Percentiles rank a stretch among this genome's conserved stretches.
These are phyloP conservation scores for Pseudocercospora fuligena DNA, from an alignment of 2,329 filamentous ascomycete genomes.

Conservation along the genomic window DNA sequence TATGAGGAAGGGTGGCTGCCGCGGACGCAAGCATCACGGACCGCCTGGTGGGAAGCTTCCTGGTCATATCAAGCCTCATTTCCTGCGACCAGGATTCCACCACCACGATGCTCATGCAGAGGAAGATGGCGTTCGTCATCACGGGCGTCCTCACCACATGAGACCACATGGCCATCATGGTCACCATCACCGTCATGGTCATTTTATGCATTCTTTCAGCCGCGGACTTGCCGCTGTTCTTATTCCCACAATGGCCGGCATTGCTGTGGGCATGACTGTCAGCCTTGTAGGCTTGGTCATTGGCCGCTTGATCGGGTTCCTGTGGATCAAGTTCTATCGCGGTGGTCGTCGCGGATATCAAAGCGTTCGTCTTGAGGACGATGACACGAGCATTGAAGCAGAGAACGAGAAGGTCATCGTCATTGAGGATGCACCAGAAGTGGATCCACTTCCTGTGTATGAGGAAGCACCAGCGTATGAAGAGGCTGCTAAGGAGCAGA, in stretches of 20 bases:
- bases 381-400: slow-evolving; percentile 10
- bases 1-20: slow-evolving; percentile 35
- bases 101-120: slow-evolving; percentile 25
- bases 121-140: slow-evolving; percentile 27
- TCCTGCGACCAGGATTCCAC: slow-evolving; percentile 33
- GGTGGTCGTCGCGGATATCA: slow-evolving; percentile 45
- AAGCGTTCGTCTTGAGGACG: slow-evolving; percentile 32
- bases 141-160: slow-evolving; percentile 35
- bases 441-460: slow-evolving; percentile 37
- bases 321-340: slow-evolving; percentile 62
- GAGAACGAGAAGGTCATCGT: slow-evolving; percentile 27
- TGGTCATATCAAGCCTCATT: slow-evolving; percentile 36
- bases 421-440: slow-evolving; percentile 13
- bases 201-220: slow-evolving; percentile 52
- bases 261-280: slow-evolving; percentile 69
- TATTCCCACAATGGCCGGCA: slow-evolving; percentile 70
- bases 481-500: slow-evolving; percentile 22
- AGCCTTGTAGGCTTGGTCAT: slow-evolving; percentile 71
- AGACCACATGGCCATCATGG: slow-evolving; percentile 35
- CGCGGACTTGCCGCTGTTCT: slow-evolving; percentile 67
- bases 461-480: slow-evolving; percentile 43
- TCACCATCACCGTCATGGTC: slow-evolving; percentile 42
- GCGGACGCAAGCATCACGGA: slow-evolving; percentile 32
- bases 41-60: slow-evolving; percentile 30
- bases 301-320: slow-evolving; percentile 64